Evolutionary conservation across 345 rosid genomes (phyloP), one percentile per base, ranked within the genome.

Genomic region (Sisymbrium altissimum): DNA sequence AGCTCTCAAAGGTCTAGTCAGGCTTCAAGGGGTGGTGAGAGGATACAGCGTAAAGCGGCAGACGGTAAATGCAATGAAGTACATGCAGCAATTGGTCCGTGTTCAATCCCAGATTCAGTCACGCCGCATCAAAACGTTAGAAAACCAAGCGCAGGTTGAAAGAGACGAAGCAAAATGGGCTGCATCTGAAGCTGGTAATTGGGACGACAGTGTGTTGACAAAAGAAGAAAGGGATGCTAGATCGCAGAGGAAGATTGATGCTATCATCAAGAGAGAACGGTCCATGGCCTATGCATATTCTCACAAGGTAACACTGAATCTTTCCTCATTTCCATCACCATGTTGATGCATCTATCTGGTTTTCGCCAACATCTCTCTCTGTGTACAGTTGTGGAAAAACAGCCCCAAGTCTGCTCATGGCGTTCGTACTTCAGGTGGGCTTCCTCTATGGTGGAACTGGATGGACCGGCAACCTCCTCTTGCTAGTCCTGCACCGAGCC

Each of bases 391-490:
- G 64, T 88, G 92, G 90, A 90, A 84, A 72, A 74, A 83, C 46
- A 88, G 48, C 58, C 72, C 80, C 17, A 77, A 59, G 77, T 49
- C 57, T 65, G 36, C 57, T 71, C 80, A 80, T 68, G 91, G 86
- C 64, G 76, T 83, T 74, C 86, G 80, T 65, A 19, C 66, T 62
- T 48, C 88, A 3, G 82, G 83, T 3, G 94, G 87, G 52, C 87
- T 84, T 66, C 90, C 99, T 18, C 86, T 90, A 89, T 90, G 99
- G 99, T 95, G 96, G 97, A 95, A 84, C 81, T 90, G 97, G 98
- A 61, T 79, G 64, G 99, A 92, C 60, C 83, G 83, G 13, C 97
- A 92, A 64, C 73, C 86, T n/a, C 91, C 89, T 45, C 68, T 67
- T 21, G 41, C 78, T 44, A 87, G 72, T 70, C 72, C 79, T 46